Evolutionary conservation across 2,329 filamentous ascomycete species (phyloP).

Genomic region (Microsporum audouinii): DNA sequence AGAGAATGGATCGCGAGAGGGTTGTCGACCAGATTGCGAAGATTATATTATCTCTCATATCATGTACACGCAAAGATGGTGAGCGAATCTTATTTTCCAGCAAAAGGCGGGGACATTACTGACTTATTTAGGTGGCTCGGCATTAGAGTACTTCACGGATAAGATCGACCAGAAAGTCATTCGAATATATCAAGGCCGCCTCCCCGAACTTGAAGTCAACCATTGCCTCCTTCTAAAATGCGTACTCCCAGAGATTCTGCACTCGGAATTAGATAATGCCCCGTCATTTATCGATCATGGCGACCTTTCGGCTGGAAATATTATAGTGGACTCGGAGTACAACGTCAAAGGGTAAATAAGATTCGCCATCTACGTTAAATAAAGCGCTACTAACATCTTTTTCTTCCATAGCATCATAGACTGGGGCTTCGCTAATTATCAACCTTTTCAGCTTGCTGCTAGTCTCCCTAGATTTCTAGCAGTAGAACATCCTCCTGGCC

Average conservation of each 20-base stretch:
- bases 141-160: conserved; percentile 4
- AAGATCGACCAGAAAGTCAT: conserved; percentile 10
- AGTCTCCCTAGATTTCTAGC: conserved; percentile 10
- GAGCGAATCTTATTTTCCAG: neutral
- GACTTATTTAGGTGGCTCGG: neutral
- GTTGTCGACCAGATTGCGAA: conserved; percentile 4
- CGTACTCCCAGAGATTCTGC: conserved; percentile 3
- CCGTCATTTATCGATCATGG: conserved; percentile 11
- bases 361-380: neutral
- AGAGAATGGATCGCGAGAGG: conserved; percentile 2
- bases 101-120: neutral
- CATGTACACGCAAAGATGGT: conserved; percentile 2
- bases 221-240: conserved; percentile 6
- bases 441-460: conserved; percentile 9
- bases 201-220: conserved; percentile 5
- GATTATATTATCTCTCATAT: conserved; percentile 5
- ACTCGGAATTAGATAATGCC: conserved; percentile 4
- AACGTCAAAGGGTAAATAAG: conserved; percentile 12
- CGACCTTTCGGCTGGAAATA: conserved; percentile 9
- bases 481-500: neutral
- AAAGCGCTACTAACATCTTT: neutral
- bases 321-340: conserved; percentile 10
- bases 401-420: conserved; percentile 10
- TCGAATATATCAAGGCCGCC: conserved; percentile 7
- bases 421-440: conserved; percentile 6